Conservation (phyloP, 176 grass and related monocot genomes). For the Oryza australiensis region DNA sequence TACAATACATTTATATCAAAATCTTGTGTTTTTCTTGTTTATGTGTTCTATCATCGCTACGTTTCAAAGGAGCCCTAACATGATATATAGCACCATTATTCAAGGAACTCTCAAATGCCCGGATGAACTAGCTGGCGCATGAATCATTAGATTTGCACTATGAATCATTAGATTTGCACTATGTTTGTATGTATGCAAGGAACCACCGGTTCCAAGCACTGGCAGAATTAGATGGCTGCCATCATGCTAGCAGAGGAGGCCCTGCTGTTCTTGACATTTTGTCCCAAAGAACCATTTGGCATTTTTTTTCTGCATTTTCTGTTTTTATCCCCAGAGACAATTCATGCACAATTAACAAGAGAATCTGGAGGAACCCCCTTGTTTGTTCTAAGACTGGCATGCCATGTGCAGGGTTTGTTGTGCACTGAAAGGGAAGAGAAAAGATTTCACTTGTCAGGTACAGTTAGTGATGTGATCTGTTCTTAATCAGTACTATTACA, state of each 20-base stretch:
- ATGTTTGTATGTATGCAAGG: neutral
- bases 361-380: slow-evolving; percentile 1
- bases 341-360: neutral
- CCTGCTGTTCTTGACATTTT: slow-evolving; percentile 6
- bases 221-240: neutral
- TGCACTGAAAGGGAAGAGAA: slow-evolving; percentile 20
- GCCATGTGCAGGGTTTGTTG: slow-evolving; percentile 37
- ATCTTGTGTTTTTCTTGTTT: too few species aligned
- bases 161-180: neutral
- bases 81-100: too few species aligned
- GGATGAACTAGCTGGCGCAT: neutral
- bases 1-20: too few species aligned
- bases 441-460: slow-evolving; percentile 30
- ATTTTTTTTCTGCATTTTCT: neutral
- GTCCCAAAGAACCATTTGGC: neutral
- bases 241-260: neutral
- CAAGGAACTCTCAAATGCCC: neutral
- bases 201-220: neutral
- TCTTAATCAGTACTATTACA: slow-evolving; percentile 3
- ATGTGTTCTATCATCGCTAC: too few species aligned
- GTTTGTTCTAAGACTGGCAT: slow-evolving; percentile 28
- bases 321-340: neutral
- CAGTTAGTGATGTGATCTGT: neutral
- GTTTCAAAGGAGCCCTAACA: too few species aligned
- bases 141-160: neutral